Evolutionary conservation across 306 rosid species (phyloP), one percentile per base, ranked within the genome.

Genomic region (cucumber (Cucumis sativus)): DNA sequence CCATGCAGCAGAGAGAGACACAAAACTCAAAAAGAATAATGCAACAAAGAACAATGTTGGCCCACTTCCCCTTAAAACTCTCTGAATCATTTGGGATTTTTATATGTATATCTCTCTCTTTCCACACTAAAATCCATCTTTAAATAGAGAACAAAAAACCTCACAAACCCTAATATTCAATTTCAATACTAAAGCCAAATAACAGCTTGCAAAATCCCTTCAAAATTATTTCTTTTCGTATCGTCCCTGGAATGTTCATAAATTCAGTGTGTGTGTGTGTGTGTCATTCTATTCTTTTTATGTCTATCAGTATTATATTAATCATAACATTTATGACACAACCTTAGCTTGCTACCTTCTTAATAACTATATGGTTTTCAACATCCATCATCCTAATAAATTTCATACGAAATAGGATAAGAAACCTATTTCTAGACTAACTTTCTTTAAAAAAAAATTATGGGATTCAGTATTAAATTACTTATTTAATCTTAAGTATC

Each of bases 161-260:
- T 2, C 37, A 33, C 37, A 33, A n/a, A 41, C 15, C 18, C 57
- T n/a, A 41, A 6, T 51, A 15, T 69, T 73, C 20, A 49, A 49
- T 23, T 14, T 47, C 21, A 52, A 49, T 16, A 73, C 63, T 10
- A 73, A 52, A 56, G 49, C 51, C 73, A 79, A 75, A 37, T 49
- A 23, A 79, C 85, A 84, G 85, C 85, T 82, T 82, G 87, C 82
- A 82, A 77, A 82, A 61, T 69, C 12, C 59, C 73, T 10, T 49
- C 8, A 25, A 10, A 30, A 55, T 74, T 55, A 51, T 15, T 70
- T 21, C 39, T 70, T 60, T 45, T 20, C 3, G 21, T 12, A 7
- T 28, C 3, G 25, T 28, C 15, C 15, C 71, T 65, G 28, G 49
- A 65, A 65, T 37, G 71, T 62, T 62, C 41, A 15, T 62, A 62